These are phyloP conservation scores for Sclerotinia trifoliorum DNA, from an alignment of 2,329 filamentous ascomycete species.

Conservation along the genomic window DNA sequence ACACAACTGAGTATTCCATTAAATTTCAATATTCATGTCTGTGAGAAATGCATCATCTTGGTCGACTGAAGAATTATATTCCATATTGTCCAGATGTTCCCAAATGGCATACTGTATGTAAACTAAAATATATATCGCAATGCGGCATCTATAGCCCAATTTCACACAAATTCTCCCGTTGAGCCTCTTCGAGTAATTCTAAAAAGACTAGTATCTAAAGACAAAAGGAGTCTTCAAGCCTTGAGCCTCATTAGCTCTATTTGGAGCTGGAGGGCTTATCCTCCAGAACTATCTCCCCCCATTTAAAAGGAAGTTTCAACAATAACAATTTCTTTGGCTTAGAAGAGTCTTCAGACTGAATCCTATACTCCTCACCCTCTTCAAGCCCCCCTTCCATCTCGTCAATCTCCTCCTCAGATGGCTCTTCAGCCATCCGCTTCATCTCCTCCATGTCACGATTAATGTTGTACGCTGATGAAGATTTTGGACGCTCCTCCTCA, in stretches of 20 bases:
- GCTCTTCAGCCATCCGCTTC: no score
- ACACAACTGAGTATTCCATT: background rate
- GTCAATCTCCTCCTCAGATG: background rate
- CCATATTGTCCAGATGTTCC: background rate
- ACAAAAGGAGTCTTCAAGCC: background rate
- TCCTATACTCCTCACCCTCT: background rate
- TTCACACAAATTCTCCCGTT: no score
- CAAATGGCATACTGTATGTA: background rate
- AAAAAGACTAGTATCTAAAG: background rate
- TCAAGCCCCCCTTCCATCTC: background rate
- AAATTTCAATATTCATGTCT: no score
- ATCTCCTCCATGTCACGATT: background rate
- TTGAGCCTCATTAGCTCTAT: background rate
- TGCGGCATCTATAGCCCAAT: background rate
- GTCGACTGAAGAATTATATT: background rate
- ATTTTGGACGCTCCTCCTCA: background rate
- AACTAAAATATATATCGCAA: no score
- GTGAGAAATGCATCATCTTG: background rate
- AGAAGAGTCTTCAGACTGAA: background rate
- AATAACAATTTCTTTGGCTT: background rate
- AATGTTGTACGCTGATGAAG: background rate
- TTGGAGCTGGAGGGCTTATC: background rate
- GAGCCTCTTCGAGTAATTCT: background rate
- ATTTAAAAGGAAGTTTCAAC: background rate
- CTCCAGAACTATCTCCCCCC: no score